Evolutionary conservation across 345 rosid species (phyloP).

Genomic region (Mangifera indica): DNA sequence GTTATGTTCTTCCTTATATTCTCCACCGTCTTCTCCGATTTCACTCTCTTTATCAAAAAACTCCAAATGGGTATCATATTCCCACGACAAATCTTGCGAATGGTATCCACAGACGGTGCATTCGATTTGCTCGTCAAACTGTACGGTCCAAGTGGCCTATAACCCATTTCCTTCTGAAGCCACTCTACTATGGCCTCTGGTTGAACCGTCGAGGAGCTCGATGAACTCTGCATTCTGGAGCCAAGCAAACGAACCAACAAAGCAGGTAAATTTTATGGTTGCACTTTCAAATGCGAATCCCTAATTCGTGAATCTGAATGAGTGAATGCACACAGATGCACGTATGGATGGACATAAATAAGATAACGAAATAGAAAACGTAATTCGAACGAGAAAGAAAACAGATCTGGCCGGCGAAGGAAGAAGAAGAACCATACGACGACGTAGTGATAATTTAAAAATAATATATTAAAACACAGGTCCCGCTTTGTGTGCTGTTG

Average conservation of each 20-base stretch:
- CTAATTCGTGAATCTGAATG: neutral
- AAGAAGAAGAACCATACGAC: neutral
- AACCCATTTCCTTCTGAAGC: constrained; percentile 89
- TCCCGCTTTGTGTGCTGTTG: no score
- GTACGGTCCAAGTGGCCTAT: constrained; percentile 70
- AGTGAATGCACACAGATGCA: neutral
- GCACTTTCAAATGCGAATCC: constrained; percentile 5
- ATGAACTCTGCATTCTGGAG: constrained; percentile 37
- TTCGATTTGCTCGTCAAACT: constrained; percentile 51
- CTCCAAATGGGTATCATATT: constrained; percentile 81
- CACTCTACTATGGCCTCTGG: constrained; percentile 79
- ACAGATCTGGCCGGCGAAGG: constrained; percentile 17
- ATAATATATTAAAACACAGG: no score
- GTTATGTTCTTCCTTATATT: constrained; percentile 66
- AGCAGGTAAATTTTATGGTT: neutral
- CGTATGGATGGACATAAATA: neutral
- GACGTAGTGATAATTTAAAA: no score
- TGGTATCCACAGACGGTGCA: constrained; percentile 61
- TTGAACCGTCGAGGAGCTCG: constrained; percentile 43
- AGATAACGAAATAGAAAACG: neutral
- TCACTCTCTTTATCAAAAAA: constrained; percentile 66
- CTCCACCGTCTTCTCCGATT: constrained; percentile 83
- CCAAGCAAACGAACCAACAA: neutral
- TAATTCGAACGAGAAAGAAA: neutral
- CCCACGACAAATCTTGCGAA: constrained; percentile 76